Conservation (phyloP, 2,329 filamentous ascomycete species). For the Lasiodiplodia gonubiensis region DNA sequence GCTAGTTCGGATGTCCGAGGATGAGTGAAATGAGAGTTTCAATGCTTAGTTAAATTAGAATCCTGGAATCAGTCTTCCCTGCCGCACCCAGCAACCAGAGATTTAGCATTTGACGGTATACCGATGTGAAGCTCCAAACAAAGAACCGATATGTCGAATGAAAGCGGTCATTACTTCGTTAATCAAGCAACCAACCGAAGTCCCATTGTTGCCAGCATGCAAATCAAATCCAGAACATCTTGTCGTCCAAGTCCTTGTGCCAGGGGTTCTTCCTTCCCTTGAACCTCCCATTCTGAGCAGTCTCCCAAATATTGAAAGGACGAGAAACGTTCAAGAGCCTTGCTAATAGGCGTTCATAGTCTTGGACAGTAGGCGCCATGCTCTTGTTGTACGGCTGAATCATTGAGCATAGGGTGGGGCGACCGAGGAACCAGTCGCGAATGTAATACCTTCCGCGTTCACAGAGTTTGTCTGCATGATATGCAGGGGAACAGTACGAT, state of each 20-base stretch:
- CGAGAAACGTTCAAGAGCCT: background rate
- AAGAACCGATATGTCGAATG: background rate
- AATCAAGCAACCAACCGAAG: background rate
- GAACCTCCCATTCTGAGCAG: background rate
- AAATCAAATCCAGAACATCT: slow-evolving; percentile 38
- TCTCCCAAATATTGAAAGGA: slow-evolving; percentile 4
- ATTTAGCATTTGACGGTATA: too few relatives aligned
- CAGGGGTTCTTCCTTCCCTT: slow-evolving; percentile 34
- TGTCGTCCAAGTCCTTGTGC: slow-evolving; percentile 33
- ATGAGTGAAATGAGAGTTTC: too few relatives aligned
- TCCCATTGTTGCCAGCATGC: background rate
- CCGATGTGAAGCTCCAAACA: background rate
- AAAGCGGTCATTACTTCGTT: background rate
- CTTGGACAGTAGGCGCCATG: background rate
- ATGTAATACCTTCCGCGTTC: slow-evolving; percentile 44
- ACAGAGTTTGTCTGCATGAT: slow-evolving; percentile 49
- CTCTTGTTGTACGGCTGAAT: background rate
- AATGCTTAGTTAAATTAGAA: too few relatives aligned
- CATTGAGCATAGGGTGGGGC: background rate
- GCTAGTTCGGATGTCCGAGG: too few relatives aligned
- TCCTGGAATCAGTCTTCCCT: background rate
- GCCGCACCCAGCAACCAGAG: background rate
- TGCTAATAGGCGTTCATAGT: background rate
- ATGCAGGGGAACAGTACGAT: slow-evolving; percentile 45
- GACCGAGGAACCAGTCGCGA: slow-evolving; percentile 28